Evolutionary conservation across 768 basidiomycete species (phyloP).

Genomic region (Panaeolus papilionaceus): DNA sequence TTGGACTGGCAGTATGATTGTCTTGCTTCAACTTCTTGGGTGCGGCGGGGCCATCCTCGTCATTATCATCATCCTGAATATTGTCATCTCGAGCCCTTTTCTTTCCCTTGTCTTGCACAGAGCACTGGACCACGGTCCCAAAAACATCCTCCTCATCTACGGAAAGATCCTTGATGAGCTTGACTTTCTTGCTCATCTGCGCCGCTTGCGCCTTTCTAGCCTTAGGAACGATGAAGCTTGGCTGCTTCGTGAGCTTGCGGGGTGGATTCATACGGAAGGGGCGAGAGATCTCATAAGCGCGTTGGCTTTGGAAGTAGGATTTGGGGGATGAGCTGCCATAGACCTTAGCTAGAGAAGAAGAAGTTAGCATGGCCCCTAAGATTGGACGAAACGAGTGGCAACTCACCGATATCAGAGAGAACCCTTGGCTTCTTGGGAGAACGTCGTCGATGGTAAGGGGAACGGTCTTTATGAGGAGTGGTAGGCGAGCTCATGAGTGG

Average conservation of each 20-base stretch:
- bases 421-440: neutral
- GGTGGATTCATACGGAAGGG: slow-evolving; percentile 5
- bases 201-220: neutral
- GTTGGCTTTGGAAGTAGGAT: neutral
- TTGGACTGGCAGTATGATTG: neutral
- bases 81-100: neutral
- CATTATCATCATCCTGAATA: neutral
- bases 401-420: neutral
- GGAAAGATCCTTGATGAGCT: neutral
- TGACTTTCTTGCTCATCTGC: neutral
- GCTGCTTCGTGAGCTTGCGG: neutral
- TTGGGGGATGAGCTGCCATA: neutral
- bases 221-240: neutral
- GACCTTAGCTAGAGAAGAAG: neutral
- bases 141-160: neutral
- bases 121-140: neutral
- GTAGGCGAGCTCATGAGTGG: neutral
- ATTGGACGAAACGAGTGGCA: neutral
- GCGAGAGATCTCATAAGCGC: neutral
- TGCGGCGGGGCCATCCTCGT: neutral
- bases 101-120: neutral
- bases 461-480: neutral
- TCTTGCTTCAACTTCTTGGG: neutral
- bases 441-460: neutral
- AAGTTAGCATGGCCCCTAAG: neutral